phyloP scores from a whole-genome alignment of 2,329 filamentous ascomycete species.

The Bimuria novae-zelandiae region DNA sequence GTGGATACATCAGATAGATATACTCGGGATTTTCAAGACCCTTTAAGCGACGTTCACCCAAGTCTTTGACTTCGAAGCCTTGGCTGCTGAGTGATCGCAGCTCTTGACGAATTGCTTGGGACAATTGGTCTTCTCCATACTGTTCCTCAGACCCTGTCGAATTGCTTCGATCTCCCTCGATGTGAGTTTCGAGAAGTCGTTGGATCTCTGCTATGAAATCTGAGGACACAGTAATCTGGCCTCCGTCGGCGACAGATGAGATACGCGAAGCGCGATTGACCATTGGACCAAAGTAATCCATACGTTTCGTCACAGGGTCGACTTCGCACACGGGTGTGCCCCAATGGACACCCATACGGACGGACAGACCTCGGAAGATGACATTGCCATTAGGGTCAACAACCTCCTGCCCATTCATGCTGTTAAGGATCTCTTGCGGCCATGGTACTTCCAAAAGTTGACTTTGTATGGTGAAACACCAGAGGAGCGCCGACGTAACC shows the following conservation, averaged over 20 bases:
- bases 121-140: constrained; percentile 74
- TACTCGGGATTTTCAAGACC: constrained; percentile 96
- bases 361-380: constrained; percentile 92
- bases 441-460: constrained; percentile 86
- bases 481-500: constrained; percentile 89
- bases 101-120: constrained; percentile 82
- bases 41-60: constrained; percentile 93
- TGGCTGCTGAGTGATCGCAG: constrained; percentile 84
- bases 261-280: constrained; percentile 97
- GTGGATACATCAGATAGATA: constrained; percentile 93
- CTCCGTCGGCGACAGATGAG: constrained; percentile 90
- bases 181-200: constrained; percentile 84
- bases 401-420: constrained; percentile 80
- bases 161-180: constrained; percentile 76
- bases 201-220: constrained; percentile 98
- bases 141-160: constrained; percentile 73
- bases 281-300: constrained; percentile 99
- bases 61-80: constrained; percentile 95
- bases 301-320: constrained; percentile 93
- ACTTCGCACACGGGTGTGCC: constrained; percentile 92
- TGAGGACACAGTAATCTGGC: constrained; percentile 93
- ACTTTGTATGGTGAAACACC: constrained; percentile 94
- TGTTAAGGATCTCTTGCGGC: constrained; percentile 90
- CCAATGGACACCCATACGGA: constrained; percentile 97
- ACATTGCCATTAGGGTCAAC: constrained; percentile 82